Evolutionary conservation across 306 rosid genomes (phyloP).

Genomic region (Hippophae gyantsensis): DNA sequence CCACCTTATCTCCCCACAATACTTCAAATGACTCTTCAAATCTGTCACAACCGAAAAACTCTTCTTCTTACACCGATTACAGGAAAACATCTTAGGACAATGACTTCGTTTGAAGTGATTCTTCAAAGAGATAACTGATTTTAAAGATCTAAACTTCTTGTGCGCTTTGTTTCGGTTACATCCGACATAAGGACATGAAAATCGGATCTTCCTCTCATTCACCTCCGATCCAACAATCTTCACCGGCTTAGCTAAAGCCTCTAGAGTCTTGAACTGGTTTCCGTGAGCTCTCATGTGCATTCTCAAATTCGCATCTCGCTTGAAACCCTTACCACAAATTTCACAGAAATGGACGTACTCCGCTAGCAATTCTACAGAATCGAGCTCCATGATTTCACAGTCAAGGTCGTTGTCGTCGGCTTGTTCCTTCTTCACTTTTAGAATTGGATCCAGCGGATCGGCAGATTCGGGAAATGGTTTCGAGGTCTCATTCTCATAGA

Average conservation of each 20-base stretch:
- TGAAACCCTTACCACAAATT: constrained; percentile 86
- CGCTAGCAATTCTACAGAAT: constrained; percentile 61
- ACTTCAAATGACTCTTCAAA: constrained; percentile 62
- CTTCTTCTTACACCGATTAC: constrained; percentile 65
- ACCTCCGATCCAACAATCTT: neutral
- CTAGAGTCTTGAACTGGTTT: constrained; percentile 58
- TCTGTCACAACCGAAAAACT: constrained; percentile 71
- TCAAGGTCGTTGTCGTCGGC: constrained; percentile 11
- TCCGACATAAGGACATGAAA: constrained; percentile 72
- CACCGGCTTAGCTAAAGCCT: constrained; percentile 57
- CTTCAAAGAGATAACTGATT: constrained; percentile 62
- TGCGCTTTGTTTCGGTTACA: constrained; percentile 56
- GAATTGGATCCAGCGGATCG: neutral
- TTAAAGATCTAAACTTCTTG: constrained; percentile 52
- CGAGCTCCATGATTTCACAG: constrained; percentile 63
- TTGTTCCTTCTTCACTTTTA: constrained; percentile 13
- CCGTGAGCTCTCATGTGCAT: constrained; percentile 99
- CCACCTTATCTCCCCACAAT: constrained; percentile 65
- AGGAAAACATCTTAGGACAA: constrained; percentile 76
- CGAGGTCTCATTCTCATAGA: constrained; percentile 10
- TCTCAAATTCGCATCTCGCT: constrained; percentile 82
- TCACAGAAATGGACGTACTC: constrained; percentile 82
- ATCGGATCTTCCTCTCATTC: constrained; percentile 16
- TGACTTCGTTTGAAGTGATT: constrained; percentile 91
- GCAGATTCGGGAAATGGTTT: neutral